These are phyloP conservation scores for Epicoccum sorghinum DNA, from an alignment of 2,329 filamentous ascomycete genomes.

Conservation along the genomic window DNA sequence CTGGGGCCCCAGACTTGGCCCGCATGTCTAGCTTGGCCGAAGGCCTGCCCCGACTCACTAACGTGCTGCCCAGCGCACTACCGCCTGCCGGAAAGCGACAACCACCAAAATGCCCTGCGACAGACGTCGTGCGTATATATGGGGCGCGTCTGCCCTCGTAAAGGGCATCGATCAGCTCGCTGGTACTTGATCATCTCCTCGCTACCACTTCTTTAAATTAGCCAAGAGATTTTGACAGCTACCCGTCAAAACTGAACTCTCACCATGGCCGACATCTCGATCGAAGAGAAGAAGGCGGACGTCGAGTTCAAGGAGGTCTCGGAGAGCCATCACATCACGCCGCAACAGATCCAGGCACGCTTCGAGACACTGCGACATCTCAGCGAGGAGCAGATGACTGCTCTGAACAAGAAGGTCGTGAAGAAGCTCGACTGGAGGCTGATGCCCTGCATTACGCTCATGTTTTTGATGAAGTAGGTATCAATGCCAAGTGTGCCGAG, in stretches of 20 bases:
- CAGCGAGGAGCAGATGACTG: slow-evolving; percentile 32
- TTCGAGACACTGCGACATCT: slow-evolving; percentile 34
- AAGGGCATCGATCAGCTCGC: not conserved
- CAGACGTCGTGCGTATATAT: slow-evolving; percentile 9
- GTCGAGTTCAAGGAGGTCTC: slow-evolving; percentile 26
- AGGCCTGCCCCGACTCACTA: not conserved
- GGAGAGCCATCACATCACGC: slow-evolving; percentile 24
- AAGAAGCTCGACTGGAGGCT: slow-evolving; percentile 37
- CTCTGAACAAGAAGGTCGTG: slow-evolving; percentile 30
- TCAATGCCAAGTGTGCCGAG: not conserved
- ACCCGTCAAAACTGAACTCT: too few relatives aligned
- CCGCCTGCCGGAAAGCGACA: slow-evolving; percentile 4
- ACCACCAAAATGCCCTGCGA: not conserved
- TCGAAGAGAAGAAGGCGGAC: slow-evolving; percentile 21
- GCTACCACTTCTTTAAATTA: not conserved
- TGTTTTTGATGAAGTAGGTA: slow-evolving; percentile 40
- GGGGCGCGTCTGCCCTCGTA: not conserved
- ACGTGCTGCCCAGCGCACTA: slow-evolving; percentile 5
- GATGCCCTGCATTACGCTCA: slow-evolving; percentile 37
- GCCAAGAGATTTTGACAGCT: too few relatives aligned
- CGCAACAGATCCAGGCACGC: slow-evolving; percentile 35
- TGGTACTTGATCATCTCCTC: not conserved
- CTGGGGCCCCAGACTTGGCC: slow-evolving; percentile 21
- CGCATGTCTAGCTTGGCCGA: slow-evolving; percentile 18
- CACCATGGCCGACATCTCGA: slow-evolving; percentile 19